Conservation (phyloP, 116 monocot species). For the Dioscorea cayenensis region DNA sequence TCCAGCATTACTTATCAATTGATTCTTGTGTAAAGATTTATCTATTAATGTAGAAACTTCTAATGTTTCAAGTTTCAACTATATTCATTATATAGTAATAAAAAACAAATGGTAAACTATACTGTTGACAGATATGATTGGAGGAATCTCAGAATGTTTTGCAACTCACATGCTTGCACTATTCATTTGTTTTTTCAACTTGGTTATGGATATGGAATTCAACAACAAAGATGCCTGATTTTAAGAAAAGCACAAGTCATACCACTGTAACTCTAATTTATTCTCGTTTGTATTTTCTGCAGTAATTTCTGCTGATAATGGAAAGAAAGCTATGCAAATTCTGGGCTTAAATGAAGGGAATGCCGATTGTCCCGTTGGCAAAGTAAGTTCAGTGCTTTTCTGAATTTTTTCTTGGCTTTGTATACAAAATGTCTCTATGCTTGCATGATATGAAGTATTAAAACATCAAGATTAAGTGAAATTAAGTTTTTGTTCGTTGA, state of each 20-base stretch:
- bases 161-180: background rate
- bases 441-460: too few species aligned
- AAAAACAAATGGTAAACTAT: too few species aligned
- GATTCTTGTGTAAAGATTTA: too few species aligned
- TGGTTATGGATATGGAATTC: background rate
- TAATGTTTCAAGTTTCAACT: background rate
- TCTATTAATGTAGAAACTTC: too few species aligned
- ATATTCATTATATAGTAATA: background rate
- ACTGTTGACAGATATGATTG: too few species aligned
- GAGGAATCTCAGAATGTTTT: too few species aligned
- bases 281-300: conserved; percentile 1
- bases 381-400: conserved; percentile 22
- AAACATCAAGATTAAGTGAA: too few species aligned
- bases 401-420: too few species aligned
- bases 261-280: background rate
- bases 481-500: background rate
- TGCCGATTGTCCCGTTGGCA: conserved; percentile 12
- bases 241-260: too few species aligned
- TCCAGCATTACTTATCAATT: too few species aligned
- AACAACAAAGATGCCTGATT: too few species aligned
- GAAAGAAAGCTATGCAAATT: conserved; percentile 60
- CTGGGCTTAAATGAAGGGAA: conserved; percentile 42
- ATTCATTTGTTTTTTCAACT: background rate
- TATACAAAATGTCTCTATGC: too few species aligned
- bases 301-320: conserved; percentile 65